Base-by-base conservation (phyloP, 2,329 filamentous ascomycete species). In the Ophiostoma montium region DNA sequence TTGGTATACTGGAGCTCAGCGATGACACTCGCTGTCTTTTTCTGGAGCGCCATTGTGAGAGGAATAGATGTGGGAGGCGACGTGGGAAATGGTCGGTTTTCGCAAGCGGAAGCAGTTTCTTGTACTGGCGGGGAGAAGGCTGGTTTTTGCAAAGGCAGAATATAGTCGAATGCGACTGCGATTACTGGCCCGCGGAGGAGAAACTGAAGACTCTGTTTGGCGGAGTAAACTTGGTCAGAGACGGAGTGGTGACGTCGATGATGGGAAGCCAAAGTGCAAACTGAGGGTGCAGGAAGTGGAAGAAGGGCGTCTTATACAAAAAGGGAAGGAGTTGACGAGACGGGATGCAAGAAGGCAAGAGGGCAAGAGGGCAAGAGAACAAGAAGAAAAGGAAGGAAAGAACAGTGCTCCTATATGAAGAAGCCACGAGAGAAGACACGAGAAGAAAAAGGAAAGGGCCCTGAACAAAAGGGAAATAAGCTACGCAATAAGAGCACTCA, bases 1-100 rank as follows among this genome's bases (percentile, higher is more conserved):
- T 87, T 75, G 53, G 78, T 72, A 67, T 89, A 90, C 49, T 94
- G 86, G 67, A 96, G 96, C 65, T 92, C 79, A 58, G 77, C 77
- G 59, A 86, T 84, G 60, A 95, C 79, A 61, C 78, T 78, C 73
- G 81, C 80, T 52, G 88, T 86, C 67, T 90, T 84, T 54, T 80
- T 75, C 54, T 67, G 68, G 54, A 83, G 70, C 52, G 72, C 67
- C 79, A 84, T 84, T 57, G 69, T 70, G 67, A 72, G 69, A 50
- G 71, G 70, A 64, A 63, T 65, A 39, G 76, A 80, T 48, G 72
- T 67, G 13, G 76, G 75, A 32, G 71, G 67, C 38, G 67, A 58
- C 16, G 71, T 74, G 41, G 72, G 68, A 60, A 81, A 80, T 39
- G 73, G 70, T 48, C 68, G 70, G 50, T 71, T 74, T 57, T 72